These are phyloP conservation scores for Penicillium fimorum DNA, from an alignment of 495 filamentous ascomycete species.

Conservation along the genomic window DNA sequence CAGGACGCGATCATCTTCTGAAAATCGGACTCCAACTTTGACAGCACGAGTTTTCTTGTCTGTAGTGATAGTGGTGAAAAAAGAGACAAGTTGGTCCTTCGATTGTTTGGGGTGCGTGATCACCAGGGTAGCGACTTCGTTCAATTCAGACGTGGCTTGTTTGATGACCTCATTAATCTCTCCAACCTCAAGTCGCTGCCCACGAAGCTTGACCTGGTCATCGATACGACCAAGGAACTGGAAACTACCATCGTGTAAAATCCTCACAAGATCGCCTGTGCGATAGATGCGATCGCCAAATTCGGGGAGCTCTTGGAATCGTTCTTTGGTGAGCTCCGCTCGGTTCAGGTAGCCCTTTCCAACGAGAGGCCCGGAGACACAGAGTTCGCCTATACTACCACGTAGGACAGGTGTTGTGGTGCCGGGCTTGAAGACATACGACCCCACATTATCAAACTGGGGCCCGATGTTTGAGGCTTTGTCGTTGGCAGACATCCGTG, in stretches of 20 bases:
- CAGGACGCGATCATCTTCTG: conserved; percentile 11
- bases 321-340: conserved; percentile 48
- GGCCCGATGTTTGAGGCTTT: conserved; percentile 82
- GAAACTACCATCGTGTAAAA: conserved; percentile 46
- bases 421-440: conserved; percentile 70
- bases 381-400: conserved; percentile 84
- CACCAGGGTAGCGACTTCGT: conserved; percentile 43
- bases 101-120: conserved; percentile 44
- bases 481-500: conserved; percentile 65
- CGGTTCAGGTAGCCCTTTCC: conserved; percentile 85
- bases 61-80: conserved; percentile 23
- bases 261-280: conserved; percentile 49
- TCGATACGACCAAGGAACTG: conserved; percentile 73
- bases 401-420: conserved; percentile 67
- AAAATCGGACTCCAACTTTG: conserved; percentile 18
- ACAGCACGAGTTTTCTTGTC: conserved; percentile 17
- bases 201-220: conserved; percentile 77
- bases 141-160: conserved; percentile 30
- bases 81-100: conserved; percentile 44
- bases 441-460: conserved; percentile 78
- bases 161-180: conserved; percentile 64
- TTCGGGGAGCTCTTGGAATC: conserved; percentile 39
- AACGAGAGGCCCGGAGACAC: conserved; percentile 80
- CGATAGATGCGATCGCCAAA: conserved; percentile 44
- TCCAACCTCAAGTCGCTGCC: conserved; percentile 71